Conservation (phyloP, 768 basidiomycete genomes). For the Leccinellum luteum region DNA sequence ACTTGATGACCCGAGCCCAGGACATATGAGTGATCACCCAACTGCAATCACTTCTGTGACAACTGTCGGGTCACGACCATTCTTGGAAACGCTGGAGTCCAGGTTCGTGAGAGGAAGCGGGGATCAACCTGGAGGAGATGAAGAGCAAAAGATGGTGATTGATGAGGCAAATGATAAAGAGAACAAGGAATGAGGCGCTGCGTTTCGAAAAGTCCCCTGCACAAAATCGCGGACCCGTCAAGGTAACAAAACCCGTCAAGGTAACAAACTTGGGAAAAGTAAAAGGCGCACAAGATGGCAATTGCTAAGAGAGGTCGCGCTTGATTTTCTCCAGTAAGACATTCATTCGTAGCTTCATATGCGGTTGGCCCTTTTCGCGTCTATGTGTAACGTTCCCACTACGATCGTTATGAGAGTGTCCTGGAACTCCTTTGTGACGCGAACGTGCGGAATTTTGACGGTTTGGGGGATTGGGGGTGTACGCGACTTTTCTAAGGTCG, state of each 20-base stretch:
- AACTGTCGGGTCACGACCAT: constrained; percentile 43
- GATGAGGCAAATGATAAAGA: constrained; percentile 49
- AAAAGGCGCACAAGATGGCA: constrained; percentile 2
- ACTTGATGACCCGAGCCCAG: constrained; percentile 79
- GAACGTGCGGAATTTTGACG: constrained; percentile 51
- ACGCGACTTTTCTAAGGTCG: constrained; percentile 61
- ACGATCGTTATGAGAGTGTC: constrained; percentile 15
- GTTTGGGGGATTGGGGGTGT: constrained; percentile 56
- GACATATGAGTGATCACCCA: constrained; percentile 81
- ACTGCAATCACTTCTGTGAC: constrained; percentile 68
- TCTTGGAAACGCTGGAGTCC: constrained; percentile 54
- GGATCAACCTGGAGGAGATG: constrained; percentile 25
- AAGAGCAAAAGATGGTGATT: constrained; percentile 38
- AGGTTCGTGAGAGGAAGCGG: constrained; percentile 58
- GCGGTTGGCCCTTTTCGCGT: constrained; percentile 48
- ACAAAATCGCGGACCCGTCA: constrained; percentile 1
- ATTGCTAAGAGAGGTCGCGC: constrained; percentile 44
- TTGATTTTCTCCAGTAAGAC: constrained; percentile 86
- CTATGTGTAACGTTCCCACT: constrained; percentile 30
- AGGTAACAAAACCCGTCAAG: constrained; percentile 1
- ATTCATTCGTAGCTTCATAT: constrained; percentile 87
- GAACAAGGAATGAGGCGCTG: constrained; percentile 45
- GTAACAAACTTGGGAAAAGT: not conserved
- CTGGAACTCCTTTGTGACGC: constrained; percentile 24
- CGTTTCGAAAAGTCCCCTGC: not conserved